Evolutionary conservation across 495 filamentous ascomycete species (phyloP).

Genomic region (Talaromyces wortmannii): DNA sequence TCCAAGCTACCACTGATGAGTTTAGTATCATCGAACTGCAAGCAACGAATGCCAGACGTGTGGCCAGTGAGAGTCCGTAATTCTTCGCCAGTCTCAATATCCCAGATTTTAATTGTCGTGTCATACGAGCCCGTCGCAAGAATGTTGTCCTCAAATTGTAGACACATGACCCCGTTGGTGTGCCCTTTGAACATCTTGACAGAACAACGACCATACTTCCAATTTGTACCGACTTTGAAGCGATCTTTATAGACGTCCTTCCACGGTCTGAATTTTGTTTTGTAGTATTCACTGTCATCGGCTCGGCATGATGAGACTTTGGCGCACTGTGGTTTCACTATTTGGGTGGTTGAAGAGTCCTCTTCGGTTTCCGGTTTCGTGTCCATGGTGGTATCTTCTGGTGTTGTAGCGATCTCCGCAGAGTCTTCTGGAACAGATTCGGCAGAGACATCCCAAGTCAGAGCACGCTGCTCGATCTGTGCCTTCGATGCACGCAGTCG

Average conservation of each 20-base stretch:
- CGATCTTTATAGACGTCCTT: conserved; percentile 89
- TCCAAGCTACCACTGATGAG: conserved; percentile 82
- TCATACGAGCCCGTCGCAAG: conserved; percentile 95
- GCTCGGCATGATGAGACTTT: conserved; percentile 21
- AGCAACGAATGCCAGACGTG: conserved; percentile 69
- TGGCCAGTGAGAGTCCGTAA: conserved; percentile 80
- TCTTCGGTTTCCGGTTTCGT: conserved; percentile 18
- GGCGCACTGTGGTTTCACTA: conserved; percentile 29
- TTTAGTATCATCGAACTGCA: conserved; percentile 91
- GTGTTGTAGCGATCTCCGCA: conserved; percentile 12
- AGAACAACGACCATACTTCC: conserved; percentile 87
- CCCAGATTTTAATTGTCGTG: conserved; percentile 90
- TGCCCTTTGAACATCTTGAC: conserved; percentile 80
- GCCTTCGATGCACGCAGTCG: conserved; percentile 80
- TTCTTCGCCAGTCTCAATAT: conserved; percentile 80
- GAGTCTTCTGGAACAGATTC: conserved; percentile 14
- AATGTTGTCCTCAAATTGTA: conserved; percentile 92
- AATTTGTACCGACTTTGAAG: conserved; percentile 87
- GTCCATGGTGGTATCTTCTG: conserved; percentile 9
- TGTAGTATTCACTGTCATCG: conserved; percentile 36
- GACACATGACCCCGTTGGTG: conserved; percentile 88
- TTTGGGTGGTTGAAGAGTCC: conserved; percentile 6
- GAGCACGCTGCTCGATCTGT: conserved; percentile 69
- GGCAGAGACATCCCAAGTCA: conserved; percentile 33
- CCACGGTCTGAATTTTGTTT: conserved; percentile 63